A percentile compares a stretch with the other conserved stretches of the same genome.
phyloP scores from a whole-genome alignment of 1,284 basidiomycete genomes.

The Microbotryomycetes sp. region DNA sequence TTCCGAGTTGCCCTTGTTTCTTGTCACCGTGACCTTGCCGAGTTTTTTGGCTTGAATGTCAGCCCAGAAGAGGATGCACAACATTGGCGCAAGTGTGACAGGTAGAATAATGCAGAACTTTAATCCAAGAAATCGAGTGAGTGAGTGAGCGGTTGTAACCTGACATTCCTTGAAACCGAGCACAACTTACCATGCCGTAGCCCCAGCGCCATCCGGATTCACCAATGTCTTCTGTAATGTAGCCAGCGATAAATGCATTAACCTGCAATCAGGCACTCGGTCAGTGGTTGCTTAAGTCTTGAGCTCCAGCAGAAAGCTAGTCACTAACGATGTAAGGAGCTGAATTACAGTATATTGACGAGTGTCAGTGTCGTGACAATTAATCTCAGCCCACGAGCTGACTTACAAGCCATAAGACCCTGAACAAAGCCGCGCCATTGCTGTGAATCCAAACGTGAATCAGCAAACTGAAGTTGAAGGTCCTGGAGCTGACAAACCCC shows the following conservation, averaged over 20 bases:
- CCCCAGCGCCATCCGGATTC: slow-evolving; percentile 42
- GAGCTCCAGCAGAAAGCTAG: not conserved
- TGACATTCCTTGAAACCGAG: not conserved
- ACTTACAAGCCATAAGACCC: not conserved
- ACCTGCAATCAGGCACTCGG: too few species aligned
- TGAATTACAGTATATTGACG: too few species aligned
- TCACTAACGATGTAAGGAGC: not conserved
- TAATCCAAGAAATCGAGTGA: not conserved
- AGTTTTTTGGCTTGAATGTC: slow-evolving; percentile 52
- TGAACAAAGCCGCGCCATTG: not conserved
- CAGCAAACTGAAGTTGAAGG: not conserved
- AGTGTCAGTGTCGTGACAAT: too few species aligned
- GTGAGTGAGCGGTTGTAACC: not conserved
- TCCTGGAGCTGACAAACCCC: not conserved
- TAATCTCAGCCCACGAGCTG: too few species aligned
- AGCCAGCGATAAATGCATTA: not conserved
- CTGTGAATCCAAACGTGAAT: not conserved
- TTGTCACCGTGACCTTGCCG: not conserved
- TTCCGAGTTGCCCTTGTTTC: not conserved
- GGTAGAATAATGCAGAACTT: slow-evolving; percentile 48
- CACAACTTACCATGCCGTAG: slow-evolving; percentile 39
- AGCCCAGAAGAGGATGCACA: slow-evolving; percentile 56
- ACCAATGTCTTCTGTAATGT: not conserved
- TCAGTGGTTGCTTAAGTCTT: not conserved
- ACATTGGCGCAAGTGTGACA: slow-evolving; percentile 42